phyloP scores from a whole-genome alignment of 805 yeast species.

The Wickerhamiella musiphila region DNA sequence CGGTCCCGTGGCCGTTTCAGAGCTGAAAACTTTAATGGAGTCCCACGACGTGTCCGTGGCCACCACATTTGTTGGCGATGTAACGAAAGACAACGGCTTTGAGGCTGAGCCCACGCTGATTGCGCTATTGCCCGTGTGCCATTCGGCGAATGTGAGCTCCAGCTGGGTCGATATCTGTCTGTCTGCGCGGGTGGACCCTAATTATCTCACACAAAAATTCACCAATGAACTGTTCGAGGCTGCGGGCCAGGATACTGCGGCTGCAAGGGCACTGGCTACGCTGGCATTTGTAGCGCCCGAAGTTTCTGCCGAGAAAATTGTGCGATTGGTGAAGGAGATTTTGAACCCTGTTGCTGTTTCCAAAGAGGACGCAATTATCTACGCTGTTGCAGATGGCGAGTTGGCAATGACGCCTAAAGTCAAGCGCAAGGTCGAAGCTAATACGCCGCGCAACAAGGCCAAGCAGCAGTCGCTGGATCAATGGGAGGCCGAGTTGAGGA shows the following conservation, averaged over 20 bases:
- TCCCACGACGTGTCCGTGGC: too few species aligned
- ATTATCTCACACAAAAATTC: conserved; percentile 27
- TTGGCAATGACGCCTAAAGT: conserved; percentile 45
- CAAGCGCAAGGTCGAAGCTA: conserved; percentile 25
- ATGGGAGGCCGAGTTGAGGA: conserved; percentile 78
- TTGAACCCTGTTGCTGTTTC: conserved; percentile 28
- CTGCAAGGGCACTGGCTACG: conserved; percentile 23
- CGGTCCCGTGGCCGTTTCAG: background rate
- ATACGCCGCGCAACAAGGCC: conserved; percentile 18
- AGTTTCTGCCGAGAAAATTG: conserved; percentile 34
- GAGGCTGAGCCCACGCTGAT: background rate
- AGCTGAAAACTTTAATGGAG: too few species aligned
- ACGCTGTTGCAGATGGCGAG: conserved; percentile 48
- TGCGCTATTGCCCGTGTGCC: conserved; percentile 1
- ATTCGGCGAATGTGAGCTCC: conserved; percentile 14
- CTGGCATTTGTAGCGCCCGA: conserved; percentile 42
- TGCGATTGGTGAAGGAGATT: conserved; percentile 27
- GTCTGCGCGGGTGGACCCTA: conserved; percentile 47
- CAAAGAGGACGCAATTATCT: conserved; percentile 38
- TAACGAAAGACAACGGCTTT: too few species aligned
- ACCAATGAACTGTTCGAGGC: conserved; percentile 15
- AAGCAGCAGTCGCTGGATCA: conserved; percentile 29
- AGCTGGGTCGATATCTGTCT: conserved; percentile 71
- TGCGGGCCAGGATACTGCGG: conserved; percentile 15
- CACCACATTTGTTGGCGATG: too few species aligned